Evolutionary conservation across 768 basidiomycete genomes (phyloP).

Genomic region (Macrolepiota albuminosa): DNA sequence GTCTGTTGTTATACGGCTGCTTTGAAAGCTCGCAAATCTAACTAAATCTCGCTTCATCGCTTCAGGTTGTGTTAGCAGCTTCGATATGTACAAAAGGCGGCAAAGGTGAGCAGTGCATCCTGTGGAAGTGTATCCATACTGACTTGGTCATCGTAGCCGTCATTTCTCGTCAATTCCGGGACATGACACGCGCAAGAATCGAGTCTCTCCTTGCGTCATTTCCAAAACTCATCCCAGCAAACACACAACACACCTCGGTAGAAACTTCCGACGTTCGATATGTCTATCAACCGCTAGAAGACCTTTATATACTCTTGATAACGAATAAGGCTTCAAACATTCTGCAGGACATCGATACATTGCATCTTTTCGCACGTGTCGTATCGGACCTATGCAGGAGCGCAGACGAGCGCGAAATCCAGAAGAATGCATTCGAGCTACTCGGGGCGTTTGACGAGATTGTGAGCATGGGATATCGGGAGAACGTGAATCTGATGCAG

Average conservation of each 20-base stretch:
- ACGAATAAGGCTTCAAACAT: constrained; percentile 99
- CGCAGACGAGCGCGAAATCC: constrained; percentile 85
- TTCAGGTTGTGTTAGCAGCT: constrained; percentile 88
- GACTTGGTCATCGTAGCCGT: constrained; percentile 57
- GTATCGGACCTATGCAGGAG: constrained; percentile 88
- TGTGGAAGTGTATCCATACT: not conserved
- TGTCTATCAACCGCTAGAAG: constrained; percentile 94
- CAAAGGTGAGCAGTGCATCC: constrained; percentile 61
- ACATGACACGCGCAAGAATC: constrained; percentile 87
- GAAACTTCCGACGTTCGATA: constrained; percentile 94
- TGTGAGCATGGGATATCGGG: constrained; percentile 83
- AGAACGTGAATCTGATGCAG: constrained; percentile 74
- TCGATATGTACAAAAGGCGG: constrained; percentile 95
- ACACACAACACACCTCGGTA: constrained; percentile 94
- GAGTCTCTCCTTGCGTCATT: constrained; percentile 96
- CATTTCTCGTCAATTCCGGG: constrained; percentile 93
- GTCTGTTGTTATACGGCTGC: constrained; percentile 1
- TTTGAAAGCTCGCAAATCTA: not conserved
- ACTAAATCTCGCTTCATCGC: not conserved
- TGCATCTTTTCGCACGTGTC: constrained; percentile 90
- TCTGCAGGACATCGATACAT: constrained; percentile 94
- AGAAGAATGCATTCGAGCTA: constrained; percentile 88
- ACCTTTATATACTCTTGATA: constrained; percentile 94
- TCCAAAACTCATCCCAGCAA: constrained; percentile 93
- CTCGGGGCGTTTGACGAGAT: constrained; percentile 96